Percentiles rank a stretch among this genome's conserved stretches.
Evolutionary conservation across 106 monocot species (phyloP).

Genomic region (Apostasia shenzhenica): DNA sequence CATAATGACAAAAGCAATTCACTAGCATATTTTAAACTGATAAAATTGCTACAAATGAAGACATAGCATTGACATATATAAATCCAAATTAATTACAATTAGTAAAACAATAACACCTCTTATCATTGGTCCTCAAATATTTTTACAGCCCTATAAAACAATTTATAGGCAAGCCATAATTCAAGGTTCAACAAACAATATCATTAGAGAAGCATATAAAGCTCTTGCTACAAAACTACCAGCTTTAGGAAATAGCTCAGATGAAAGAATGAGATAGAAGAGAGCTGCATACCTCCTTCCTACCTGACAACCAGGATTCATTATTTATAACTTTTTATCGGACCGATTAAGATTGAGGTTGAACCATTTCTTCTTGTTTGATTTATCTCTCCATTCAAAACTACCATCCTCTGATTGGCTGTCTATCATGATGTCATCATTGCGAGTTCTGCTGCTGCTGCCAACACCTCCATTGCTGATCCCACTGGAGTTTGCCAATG

Average conservation of each 20-base stretch:
- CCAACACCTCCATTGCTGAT: constrained; percentile 6
- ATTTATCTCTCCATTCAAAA: constrained; percentile 23
- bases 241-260: background rate
- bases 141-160: constrained; percentile 5
- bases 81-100: too few species aligned
- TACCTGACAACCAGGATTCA: too few species aligned
- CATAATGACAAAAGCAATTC: too few species aligned
- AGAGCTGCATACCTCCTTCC: background rate
- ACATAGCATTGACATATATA: too few species aligned
- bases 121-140: background rate
- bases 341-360: constrained; percentile 40
- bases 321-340: constrained; percentile 32
- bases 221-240: background rate
- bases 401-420: constrained; percentile 36
- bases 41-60: too few species aligned
- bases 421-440: constrained; percentile 23
- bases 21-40: too few species aligned
- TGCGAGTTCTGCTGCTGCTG: constrained; percentile 32
- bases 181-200: background rate
- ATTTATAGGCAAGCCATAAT: background rate
- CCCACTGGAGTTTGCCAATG: constrained; percentile 19
- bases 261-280: constrained; percentile 1
- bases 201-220: background rate
- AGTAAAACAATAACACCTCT: too few species aligned
- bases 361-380: constrained; percentile 24